These are phyloP conservation scores for Brassica carinata DNA, from an alignment of 345 rosid species.

Conservation along the genomic window DNA sequence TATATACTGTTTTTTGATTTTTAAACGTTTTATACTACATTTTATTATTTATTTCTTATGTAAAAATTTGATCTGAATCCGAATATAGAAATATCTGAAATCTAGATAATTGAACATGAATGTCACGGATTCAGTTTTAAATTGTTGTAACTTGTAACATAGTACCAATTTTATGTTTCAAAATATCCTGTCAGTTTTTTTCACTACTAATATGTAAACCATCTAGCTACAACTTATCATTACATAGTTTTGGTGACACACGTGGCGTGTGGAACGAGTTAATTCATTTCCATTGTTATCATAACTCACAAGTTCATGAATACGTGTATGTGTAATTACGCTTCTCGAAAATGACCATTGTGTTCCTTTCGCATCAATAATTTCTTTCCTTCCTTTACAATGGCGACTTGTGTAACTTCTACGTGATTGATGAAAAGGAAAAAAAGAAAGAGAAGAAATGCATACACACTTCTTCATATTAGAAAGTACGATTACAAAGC, in stretches of 20 bases:
- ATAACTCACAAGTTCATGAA: background rate
- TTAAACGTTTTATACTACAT: background rate
- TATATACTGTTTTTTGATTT: background rate
- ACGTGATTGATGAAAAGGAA: background rate
- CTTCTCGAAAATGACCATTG: constrained; percentile 12
- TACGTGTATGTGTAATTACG: background rate
- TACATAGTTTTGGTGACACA: background rate
- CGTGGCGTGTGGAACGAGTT: background rate
- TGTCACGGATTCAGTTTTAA: background rate
- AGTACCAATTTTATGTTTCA: background rate
- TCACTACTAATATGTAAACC: background rate
- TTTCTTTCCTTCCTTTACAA: background rate
- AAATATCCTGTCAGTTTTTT: background rate
- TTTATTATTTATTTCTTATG: background rate
- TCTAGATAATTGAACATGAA: background rate
- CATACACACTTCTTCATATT: background rate
- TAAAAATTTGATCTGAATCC: background rate
- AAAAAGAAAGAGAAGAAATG: background rate
- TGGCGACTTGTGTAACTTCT: background rate
- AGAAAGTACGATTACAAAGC: background rate
- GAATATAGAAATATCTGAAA: background rate
- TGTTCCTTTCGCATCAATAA: background rate
- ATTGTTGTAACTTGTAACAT: background rate
- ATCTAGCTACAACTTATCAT: background rate
- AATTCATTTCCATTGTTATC: background rate